A percentile compares a stretch with the other conserved stretches of the same genome.
Evolutionary conservation across 148 eudicot genomes (phyloP).

Genomic region (Fallopia convolvulus): DNA sequence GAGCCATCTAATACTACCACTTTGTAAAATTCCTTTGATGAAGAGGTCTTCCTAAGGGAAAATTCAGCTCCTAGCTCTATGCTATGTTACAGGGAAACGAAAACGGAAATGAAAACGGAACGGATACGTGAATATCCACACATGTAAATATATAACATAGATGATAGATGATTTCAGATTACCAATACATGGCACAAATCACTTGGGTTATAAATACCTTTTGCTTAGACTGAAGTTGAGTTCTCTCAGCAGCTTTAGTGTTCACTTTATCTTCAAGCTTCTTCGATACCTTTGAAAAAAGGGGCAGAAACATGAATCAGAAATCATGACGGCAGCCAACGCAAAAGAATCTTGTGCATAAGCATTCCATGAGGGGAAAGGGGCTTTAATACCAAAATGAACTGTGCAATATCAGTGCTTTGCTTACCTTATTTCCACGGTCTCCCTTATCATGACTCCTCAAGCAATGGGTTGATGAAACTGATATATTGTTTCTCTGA

Average conservation of each 20-base stretch:
- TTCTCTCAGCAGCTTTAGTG: constrained; percentile 31
- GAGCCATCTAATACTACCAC: not conserved
- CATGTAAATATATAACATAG: not conserved
- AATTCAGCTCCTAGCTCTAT: not conserved
- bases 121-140: not conserved
- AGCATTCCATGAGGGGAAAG: not conserved
- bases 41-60: not conserved
- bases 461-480: constrained; percentile 36
- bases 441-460: constrained; percentile 46
- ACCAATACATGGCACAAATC: constrained; percentile 15
- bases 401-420: not conserved
- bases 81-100: not conserved
- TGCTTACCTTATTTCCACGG: constrained; percentile 46
- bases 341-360: not conserved
- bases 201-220: constrained; percentile 17
- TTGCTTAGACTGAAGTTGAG: constrained; percentile 29
- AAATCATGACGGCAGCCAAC: not conserved
- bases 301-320: not conserved
- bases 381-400: not conserved
- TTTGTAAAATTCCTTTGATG: not conserved
- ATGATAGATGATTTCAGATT: not conserved
- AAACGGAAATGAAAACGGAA: too few species aligned
- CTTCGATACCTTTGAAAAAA: constrained; percentile 32
- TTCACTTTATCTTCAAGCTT: constrained; percentile 37
- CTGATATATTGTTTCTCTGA: constrained; percentile 33